Conservation (phyloP, 1,284 basidiomycete species). For the Puccinia hordei region DNA sequence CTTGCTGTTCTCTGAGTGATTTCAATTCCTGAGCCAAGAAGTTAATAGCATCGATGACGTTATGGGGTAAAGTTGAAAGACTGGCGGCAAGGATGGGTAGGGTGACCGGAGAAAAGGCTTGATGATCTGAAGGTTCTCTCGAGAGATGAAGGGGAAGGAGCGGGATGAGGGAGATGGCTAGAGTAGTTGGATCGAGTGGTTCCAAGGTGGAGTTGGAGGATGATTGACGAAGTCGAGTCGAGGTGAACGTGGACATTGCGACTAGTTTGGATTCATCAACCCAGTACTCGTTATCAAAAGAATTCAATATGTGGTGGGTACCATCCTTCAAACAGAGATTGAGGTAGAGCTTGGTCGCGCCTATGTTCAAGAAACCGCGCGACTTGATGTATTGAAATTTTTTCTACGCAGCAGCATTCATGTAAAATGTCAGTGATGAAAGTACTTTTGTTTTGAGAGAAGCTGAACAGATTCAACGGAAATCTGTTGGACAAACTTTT, state of each 20-base stretch:
- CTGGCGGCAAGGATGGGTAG: conserved; percentile 46
- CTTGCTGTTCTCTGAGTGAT: conserved; percentile 31
- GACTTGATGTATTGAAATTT: no score
- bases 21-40: conserved; percentile 45
- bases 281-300: not conserved
- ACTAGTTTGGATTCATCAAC: not conserved
- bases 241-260: conserved; percentile 20
- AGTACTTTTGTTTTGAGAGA: no score
- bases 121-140: conserved; percentile 7
- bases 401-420: no score
- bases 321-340: no score
- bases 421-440: no score
- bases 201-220: conserved; percentile 15
- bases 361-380: no score
- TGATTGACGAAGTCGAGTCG: conserved; percentile 20
- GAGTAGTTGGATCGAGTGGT: conserved; percentile 37
- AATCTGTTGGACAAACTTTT: no score
- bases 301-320: not conserved
- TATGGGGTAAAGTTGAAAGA: conserved; percentile 43
- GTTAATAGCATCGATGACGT: conserved; percentile 47
- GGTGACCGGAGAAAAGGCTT: not conserved
- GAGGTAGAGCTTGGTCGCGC: no score
- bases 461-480: no score
- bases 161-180: conserved; percentile 45
- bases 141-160: conserved; percentile 29